These are phyloP conservation scores for Cystobasidium onofrii DNA, from an alignment of 768 basidiomycete genomes.

Conservation along the genomic window DNA sequence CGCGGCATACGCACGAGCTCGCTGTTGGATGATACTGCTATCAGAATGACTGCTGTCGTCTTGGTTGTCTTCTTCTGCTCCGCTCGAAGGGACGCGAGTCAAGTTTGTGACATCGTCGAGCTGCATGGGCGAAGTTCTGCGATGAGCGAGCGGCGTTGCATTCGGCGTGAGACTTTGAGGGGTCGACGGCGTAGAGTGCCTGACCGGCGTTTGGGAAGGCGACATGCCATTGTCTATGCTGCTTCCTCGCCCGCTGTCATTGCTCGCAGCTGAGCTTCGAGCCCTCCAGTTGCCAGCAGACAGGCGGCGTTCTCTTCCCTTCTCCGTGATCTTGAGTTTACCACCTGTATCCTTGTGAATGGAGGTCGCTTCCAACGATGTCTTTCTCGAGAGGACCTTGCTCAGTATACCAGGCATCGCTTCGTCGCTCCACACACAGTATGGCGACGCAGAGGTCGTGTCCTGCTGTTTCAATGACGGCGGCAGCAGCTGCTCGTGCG, in stretches of 20 bases:
- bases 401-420: not conserved
- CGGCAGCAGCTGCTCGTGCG: not conserved
- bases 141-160: not conserved
- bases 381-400: not conserved
- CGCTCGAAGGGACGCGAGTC: not conserved
- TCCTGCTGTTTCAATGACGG: no score
- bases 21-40: not conserved
- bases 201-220: not conserved
- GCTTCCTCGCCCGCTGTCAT: not conserved
- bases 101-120: not conserved
- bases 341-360: not conserved
- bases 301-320: slow-evolving; percentile 5
- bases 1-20: not conserved
- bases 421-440: not conserved
- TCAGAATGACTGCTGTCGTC: not conserved
- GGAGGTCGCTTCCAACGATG: not conserved
- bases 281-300: not conserved
- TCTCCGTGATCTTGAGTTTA: slow-evolving; percentile 8
- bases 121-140: not conserved
- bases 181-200: not conserved
- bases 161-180: not conserved
- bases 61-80: not conserved
- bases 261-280: not conserved
- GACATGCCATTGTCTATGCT: not conserved
- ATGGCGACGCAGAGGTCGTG: not conserved